phyloP scores from a whole-genome alignment of 306 rosid genomes.

The Dicorynia guianensis region DNA sequence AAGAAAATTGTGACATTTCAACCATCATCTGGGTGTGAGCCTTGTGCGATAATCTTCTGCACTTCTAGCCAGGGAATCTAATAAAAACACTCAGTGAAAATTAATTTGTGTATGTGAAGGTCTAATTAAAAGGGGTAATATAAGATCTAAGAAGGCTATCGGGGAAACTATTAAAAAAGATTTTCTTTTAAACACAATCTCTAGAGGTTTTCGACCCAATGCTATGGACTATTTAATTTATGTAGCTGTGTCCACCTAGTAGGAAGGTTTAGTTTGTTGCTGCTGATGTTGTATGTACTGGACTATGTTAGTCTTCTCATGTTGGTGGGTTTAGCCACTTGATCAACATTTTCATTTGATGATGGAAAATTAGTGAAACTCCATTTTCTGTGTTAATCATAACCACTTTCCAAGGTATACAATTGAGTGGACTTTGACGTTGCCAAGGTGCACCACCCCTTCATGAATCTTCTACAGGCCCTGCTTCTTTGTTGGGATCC shows the following conservation, averaged over 20 bases:
- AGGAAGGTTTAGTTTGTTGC: too few species aligned
- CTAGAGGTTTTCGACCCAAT: too few species aligned
- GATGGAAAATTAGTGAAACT: constrained; percentile 4
- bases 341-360: too few species aligned
- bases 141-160: too few species aligned
- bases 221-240: too few species aligned
- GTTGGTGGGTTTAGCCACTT: constrained; percentile 9
- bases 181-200: too few species aligned
- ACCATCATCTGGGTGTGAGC: not conserved
- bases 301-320: constrained; percentile 22
- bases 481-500: constrained; percentile 26
- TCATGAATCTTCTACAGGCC: constrained; percentile 19
- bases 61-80: constrained; percentile 3
- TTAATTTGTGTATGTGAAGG: constrained; percentile 20
- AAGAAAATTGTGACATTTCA: constrained; percentile 6
- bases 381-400: constrained; percentile 1
- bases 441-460: constrained; percentile 7
- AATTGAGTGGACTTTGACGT: not conserved
- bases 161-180: too few species aligned
- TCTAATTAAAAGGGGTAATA: not conserved
- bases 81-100: constrained; percentile 8
- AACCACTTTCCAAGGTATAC: not conserved
- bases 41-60: constrained; percentile 18
- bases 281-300: too few species aligned
- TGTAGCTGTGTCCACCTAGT: too few species aligned